Evolutionary conservation across 2,329 filamentous ascomycete genomes (phyloP), one percentile per base, ranked within the genome.

Genomic region (Phialophora tarda): DNA sequence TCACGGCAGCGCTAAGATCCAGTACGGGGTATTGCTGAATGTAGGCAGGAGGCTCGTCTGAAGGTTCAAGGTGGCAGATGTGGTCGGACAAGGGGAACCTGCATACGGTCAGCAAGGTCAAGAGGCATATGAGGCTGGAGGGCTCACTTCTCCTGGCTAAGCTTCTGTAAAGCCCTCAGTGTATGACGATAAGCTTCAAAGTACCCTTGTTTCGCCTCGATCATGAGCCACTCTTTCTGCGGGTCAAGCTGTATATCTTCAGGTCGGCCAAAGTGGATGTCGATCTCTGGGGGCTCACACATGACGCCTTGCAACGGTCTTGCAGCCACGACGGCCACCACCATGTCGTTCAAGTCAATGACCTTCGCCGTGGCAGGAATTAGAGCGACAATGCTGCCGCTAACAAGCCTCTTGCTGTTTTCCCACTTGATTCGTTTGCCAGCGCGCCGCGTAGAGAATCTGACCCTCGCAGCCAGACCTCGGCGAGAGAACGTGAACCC

Each of bases 151-250:
- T 91, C 88, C 67, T 76, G 75, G 64, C 78, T 83, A 78, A 85
- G 75, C 78, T 87, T 82, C 79, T 97, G 92, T 1, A 97, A 78
- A 0, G 90, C 89, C 14, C 86, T 80, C 75, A 97, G 82, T 0
- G 88, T 89, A 74, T 96, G 87, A 0, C 91, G 84, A 44, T 86
- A 83, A 0, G 91, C 87, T 76, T 97, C 93, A 69, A 87, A 97
- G 74, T 93, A 96, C 0, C 90, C 89, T 0, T 78, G 77, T 2
- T 88, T 85, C 0, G 90, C 84, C 74, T 97, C 92, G 0, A 97
- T 79, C 91, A 97, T 96, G 11, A 93, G 77, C 76, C 88, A 89
- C 71, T 90, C 87, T 38, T 85, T 77, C 17, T 85, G 83, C 0
- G 92, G 88, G 72, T 97, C 90, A 57, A 96, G 81, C 23, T 86